These are phyloP conservation scores for Pythium dissotocum DNA, from an alignment of 352 stramenopile species.

Conservation along the genomic window DNA sequence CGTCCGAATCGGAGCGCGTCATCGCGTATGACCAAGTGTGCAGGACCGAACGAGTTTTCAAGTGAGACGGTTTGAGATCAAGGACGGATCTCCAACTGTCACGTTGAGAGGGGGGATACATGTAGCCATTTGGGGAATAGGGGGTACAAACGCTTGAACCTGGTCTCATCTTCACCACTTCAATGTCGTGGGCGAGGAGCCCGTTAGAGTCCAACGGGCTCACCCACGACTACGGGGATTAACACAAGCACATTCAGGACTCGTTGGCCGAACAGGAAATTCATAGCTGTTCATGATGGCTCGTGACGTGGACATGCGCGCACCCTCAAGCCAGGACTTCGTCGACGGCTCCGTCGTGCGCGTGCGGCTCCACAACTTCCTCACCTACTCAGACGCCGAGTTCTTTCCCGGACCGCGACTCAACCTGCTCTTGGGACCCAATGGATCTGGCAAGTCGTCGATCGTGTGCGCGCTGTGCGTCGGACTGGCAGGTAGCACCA, in stretches of 20 bases:
- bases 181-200: no score
- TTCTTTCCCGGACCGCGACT: slow-evolving; percentile 92
- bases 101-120: no score
- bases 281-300: no score
- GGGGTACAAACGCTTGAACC: no score
- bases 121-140: no score
- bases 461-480: slow-evolving; percentile 98
- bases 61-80: background rate
- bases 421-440: slow-evolving; percentile 98
- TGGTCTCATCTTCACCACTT: no score
- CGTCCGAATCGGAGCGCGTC: background rate
- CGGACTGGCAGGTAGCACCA: slow-evolving; percentile 93
- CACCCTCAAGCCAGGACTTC: slow-evolving; percentile 61
- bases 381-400: slow-evolving; percentile 91
- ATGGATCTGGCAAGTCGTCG: slow-evolving; percentile 93
- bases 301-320: slow-evolving; percentile 27
- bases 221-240: no score
- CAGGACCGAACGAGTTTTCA: background rate
- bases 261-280: no score
- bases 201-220: no score
- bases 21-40: background rate
- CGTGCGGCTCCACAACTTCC: slow-evolving; percentile 94
- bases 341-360: slow-evolving; percentile 89
- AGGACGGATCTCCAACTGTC: no score
- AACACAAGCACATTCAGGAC: no score